phyloP scores from a whole-genome alignment of 2,329 filamentous ascomycete species.

The Trichophyton schoenleinii region DNA sequence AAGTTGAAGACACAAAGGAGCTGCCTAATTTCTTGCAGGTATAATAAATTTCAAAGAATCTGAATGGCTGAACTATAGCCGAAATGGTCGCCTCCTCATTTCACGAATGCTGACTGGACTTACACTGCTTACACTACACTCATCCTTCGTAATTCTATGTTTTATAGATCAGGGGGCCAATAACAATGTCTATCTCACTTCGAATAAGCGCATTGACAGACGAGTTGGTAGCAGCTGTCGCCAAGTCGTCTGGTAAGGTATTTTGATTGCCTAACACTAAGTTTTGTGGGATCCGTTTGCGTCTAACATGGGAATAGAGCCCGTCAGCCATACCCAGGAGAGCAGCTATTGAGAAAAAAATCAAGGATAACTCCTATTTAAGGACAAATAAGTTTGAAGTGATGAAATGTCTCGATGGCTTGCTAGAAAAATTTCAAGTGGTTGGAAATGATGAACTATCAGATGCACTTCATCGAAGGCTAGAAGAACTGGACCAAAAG shows the following conservation, averaged over 20 bases:
- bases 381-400: constrained; percentile 69
- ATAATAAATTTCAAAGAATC: not conserved
- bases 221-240: constrained; percentile 55
- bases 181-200: constrained; percentile 57
- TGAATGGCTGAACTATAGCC: not conserved
- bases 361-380: constrained; percentile 38
- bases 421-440: constrained; percentile 78
- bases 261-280: not conserved
- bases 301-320: constrained; percentile 15
- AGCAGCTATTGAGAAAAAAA: constrained; percentile 21
- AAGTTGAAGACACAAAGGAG: not conserved
- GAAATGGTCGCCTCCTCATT: not conserved
- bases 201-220: constrained; percentile 53
- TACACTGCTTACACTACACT: no score
- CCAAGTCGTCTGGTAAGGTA: constrained; percentile 44
- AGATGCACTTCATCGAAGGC: constrained; percentile 49
- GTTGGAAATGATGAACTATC: constrained; percentile 68
- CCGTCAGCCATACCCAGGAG: constrained; percentile 21
- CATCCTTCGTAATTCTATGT: not conserved
- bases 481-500: constrained; percentile 45
- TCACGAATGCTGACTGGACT: not conserved
- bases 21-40: not conserved
- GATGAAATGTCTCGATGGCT: constrained; percentile 49
- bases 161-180: not conserved
- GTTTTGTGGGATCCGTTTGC: not conserved